Evolutionary conservation across 192 early-diverging fungal species (phyloP).

Genomic region (Mortierella claussenii): DNA sequence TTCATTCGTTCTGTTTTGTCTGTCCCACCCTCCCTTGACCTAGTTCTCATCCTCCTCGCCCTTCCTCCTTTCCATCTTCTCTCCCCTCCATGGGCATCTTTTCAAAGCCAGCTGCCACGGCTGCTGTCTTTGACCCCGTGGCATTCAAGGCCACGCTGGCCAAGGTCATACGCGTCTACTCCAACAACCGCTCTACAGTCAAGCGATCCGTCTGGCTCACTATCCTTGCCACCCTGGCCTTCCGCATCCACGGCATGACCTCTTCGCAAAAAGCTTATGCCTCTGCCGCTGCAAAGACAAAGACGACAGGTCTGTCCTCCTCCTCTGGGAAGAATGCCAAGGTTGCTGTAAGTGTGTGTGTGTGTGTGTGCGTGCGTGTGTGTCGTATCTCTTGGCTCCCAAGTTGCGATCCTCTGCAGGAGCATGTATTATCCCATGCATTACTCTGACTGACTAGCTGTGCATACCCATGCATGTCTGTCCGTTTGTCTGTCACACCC

Average conservation of each 20-base stretch:
- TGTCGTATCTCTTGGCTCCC: too few relatives aligned
- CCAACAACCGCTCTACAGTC: slow-evolving; percentile 49
- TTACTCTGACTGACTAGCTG: too few relatives aligned
- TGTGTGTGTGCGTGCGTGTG: too few relatives aligned
- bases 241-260: slow-evolving; percentile 49
- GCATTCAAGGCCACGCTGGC: slow-evolving; percentile 45
- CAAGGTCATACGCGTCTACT: slow-evolving; percentile 51
- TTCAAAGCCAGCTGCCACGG: slow-evolving; percentile 35
- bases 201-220: slow-evolving; percentile 53
- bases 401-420: too few relatives aligned
- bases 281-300: too few relatives aligned
- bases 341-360: slow-evolving; percentile 48
- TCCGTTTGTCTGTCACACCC: too few relatives aligned
- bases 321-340: slow-evolving; percentile 42
- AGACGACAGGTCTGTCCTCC: slow-evolving; percentile 39
- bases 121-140: slow-evolving; percentile 40
- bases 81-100: slow-evolving; percentile 46
- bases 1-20: neutral
- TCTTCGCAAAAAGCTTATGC: too few relatives aligned
- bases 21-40: neutral
- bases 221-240: slow-evolving; percentile 45
- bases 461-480: too few relatives aligned
- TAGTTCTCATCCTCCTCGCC: neutral
- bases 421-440: too few relatives aligned
- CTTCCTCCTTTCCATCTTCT: neutral